Base-by-base conservation (phyloP, 2,329 filamentous ascomycete species). In the Pseudohalonectria lignicola region DNA sequence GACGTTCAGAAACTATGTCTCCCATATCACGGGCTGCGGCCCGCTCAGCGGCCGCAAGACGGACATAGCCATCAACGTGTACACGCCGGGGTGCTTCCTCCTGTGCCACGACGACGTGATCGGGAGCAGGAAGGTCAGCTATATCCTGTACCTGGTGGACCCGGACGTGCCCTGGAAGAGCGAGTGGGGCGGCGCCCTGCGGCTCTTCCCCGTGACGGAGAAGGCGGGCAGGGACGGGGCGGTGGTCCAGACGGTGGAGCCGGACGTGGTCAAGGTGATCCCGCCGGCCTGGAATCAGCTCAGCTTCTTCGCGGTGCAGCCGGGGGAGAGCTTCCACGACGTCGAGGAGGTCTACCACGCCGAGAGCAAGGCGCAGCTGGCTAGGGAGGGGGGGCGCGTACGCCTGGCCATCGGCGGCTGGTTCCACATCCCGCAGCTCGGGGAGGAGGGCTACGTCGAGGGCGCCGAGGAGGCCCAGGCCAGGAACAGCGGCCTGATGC, bases 71-170 rank as follows among this genome's bases (percentile, higher is more conserved):
- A 94, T 98, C 68, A 98, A 98, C 56, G 80, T 98, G 36, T 98
- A 98, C 60, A 95, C 87, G 0, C 90, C 92, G 5, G 90, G 92
- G 30, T 96, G 90, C 56, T 94, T 93, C 58, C 71, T 98, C 19
- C 71, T 98, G 21, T 96, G 92, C 62, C 92, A 98, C 54, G 92
- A 98, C 67, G 92, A 98, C 62, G 92, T 98, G 43, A 98, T 98
- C 59, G 92, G 92, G n/a, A 94, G 83, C 53, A 76, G 92, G 43
- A 80, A 88, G 47, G 81, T 98, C 52, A 95, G 88, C 69, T 98
- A 95, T 60, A 98, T 98, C 48, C 69, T 98, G 42, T 98, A 98
- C 59, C 69, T 98, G 44, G 90, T 86, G 12, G 86, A 96, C 54
- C 92, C 92, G 4, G 90, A 96, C 53, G 78, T 71, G 42, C 80